Conservation (phyloP, 805 yeast species). For the Blastobotrys peoriensis region DNA sequence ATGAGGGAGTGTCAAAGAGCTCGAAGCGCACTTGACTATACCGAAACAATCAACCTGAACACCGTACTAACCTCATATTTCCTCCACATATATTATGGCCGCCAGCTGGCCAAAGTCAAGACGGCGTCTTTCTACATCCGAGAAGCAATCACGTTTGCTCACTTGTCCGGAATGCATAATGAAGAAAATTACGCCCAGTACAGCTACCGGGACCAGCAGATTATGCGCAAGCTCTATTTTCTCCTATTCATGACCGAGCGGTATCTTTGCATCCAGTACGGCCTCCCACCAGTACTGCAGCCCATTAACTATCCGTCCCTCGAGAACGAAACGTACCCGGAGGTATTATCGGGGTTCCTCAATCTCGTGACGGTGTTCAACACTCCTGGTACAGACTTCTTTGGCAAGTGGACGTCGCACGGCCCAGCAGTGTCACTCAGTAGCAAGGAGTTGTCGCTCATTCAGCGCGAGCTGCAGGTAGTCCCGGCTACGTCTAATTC, state of each 20-base stretch:
- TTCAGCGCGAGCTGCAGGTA: slow-evolving; percentile 6
- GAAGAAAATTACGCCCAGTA: slow-evolving; percentile 3
- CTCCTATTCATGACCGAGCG: slow-evolving; percentile 14
- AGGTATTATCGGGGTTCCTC: slow-evolving; percentile 8
- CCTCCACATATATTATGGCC: slow-evolving; percentile 11
- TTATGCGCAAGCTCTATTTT: slow-evolving; percentile 10
- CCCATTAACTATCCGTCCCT: slow-evolving; percentile 9
- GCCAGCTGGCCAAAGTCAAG: slow-evolving; percentile 6
- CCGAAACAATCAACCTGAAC: slow-evolving; percentile 7
- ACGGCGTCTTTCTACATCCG: slow-evolving; percentile 12
- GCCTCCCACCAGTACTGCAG: slow-evolving; percentile 10
- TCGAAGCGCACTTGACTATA: slow-evolving; percentile 5
- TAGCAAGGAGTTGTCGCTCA: not conserved
- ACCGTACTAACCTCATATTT: slow-evolving; percentile 13
- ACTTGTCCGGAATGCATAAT: slow-evolving; percentile 9
- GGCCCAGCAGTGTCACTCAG: slow-evolving; percentile 4
- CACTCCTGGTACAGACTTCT: slow-evolving; percentile 11
- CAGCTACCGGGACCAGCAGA: slow-evolving; percentile 11
- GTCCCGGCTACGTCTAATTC: slow-evolving; percentile 2
- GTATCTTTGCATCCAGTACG: slow-evolving; percentile 11
- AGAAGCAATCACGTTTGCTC: slow-evolving; percentile 14
- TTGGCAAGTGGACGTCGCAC: slow-evolving; percentile 9
- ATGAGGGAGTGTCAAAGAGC: slow-evolving; percentile 7
- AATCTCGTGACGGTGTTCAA: slow-evolving; percentile 13
- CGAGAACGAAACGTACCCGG: slow-evolving; percentile 8